Conservation (phyloP, 306 rosid species). For the Quercus berberidifolia region DNA sequence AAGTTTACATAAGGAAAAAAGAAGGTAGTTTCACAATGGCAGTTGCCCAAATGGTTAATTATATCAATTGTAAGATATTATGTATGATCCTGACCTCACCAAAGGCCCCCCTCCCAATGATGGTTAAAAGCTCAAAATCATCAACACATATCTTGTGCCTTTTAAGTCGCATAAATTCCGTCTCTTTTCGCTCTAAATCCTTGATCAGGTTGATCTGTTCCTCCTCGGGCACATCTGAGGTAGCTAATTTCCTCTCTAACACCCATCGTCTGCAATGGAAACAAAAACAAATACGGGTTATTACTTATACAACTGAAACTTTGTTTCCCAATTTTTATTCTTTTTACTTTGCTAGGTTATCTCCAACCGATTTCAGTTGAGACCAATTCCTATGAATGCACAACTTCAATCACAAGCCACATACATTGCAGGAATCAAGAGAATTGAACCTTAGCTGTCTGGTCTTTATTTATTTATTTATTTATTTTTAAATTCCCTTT, state of each 20-base stretch:
- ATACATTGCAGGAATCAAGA: neutral
- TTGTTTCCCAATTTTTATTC: neutral
- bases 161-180: constrained; percentile 93
- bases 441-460: neutral
- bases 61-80: constrained; percentile 18
- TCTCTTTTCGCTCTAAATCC: constrained; percentile 96
- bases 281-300: neutral
- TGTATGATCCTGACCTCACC: constrained; percentile 76
- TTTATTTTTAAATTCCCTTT: no score
- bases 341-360: neutral
- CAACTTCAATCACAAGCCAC: neutral
- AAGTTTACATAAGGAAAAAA: constrained; percentile 4
- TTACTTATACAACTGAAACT: neutral
- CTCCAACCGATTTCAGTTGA: neutral
- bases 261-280: constrained; percentile 76
- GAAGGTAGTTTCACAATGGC: neutral
- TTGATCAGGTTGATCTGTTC: constrained; percentile 83
- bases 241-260: constrained; percentile 82
- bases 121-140: constrained; percentile 93
- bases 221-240: constrained; percentile 90
- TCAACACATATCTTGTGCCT: constrained; percentile 92
- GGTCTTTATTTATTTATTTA: neutral
- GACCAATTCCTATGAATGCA: neutral
- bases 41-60: constrained; percentile 9
- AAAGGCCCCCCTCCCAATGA: constrained; percentile 97